Evolutionary conservation across 1,284 basidiomycete species (phyloP), one percentile per base, ranked within the genome.

Genomic region (Cryptococcus jaspeensis): DNA sequence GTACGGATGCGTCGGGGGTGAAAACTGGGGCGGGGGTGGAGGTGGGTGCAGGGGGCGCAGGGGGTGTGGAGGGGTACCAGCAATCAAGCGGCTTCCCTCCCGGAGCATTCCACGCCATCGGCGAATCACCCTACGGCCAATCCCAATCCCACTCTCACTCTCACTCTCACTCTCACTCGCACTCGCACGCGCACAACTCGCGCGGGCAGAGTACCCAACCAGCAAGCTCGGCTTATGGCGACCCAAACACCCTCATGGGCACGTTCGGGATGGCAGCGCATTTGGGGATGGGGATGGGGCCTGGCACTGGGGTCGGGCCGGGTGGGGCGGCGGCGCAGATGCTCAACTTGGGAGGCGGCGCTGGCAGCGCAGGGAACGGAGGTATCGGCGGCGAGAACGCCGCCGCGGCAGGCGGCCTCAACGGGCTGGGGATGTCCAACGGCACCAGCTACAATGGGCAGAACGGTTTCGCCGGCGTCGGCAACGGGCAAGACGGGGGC

Each of bases 91-190:
- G 61, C 16, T 61, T 70, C n/a, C 71, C 71, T 6, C 69, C 69
- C 0, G 58, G 64, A 12, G 67, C 65, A 2, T 73, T 73, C 64
- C 68, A 72, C 40, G 54, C 50, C 22, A 50, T 22, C n/a, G n/a
- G n/a, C n/a, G n/a, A n/a, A n/a, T n/a, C n/a, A n/a, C n/a, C n/a
- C n/a, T n/a, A n/a, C n/a, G n/a, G n/a, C n/a, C n/a, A n/a, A n/a
- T n/a, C n/a, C n/a, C n/a, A n/a, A n/a, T n/a, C n/a, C n/a, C n/a
- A n/a, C n/a, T n/a, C n/a, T n/a, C n/a, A n/a, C n/a, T n/a, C n/a
- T n/a, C n/a, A n/a, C n/a, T n/a, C n/a, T n/a, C n/a, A n/a, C n/a
- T n/a, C n/a, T n/a, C n/a, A n/a, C n/a, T n/a, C n/a, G n/a, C n/a
- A n/a, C n/a, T n/a, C 20, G 47, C 35, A 20, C 25, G 13, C 35